Evolutionary conservation across 1,284 basidiomycete genomes (phyloP).

Genomic region (Erythrobasidium hasegawianum): DNA sequence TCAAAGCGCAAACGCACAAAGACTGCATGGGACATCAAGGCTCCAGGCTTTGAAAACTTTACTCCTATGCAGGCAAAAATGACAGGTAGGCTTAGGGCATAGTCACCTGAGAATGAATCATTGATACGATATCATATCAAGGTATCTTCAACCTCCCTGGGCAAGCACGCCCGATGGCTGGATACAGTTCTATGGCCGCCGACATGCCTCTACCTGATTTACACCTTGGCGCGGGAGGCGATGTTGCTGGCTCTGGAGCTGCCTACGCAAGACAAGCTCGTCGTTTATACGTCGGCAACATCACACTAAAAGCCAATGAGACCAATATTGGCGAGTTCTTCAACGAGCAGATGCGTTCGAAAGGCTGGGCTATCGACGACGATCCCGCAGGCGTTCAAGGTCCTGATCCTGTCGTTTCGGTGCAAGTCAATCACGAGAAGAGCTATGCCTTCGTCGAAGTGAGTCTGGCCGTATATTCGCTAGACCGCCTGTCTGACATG

Average conservation of each 20-base stretch:
- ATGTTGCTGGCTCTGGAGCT: constrained; percentile 39
- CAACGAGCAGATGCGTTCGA: constrained; percentile 88
- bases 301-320: constrained; percentile 87
- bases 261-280: constrained; percentile 76
- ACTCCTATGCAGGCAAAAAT: constrained; percentile 93
- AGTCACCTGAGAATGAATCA: no score
- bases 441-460: constrained; percentile 96
- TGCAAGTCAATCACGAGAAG: constrained; percentile 96
- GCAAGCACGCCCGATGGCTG: constrained; percentile 64
- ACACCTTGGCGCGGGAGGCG: constrained; percentile 30
- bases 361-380: constrained; percentile 53
- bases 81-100: constrained; percentile 61
- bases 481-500: no score
- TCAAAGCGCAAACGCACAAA: constrained; percentile 80
- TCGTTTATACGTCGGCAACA: constrained; percentile 90
- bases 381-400: constrained; percentile 64
- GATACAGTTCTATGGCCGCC: constrained; percentile 61
- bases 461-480: constrained; percentile 45
- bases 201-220: constrained; percentile 43
- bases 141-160: constrained; percentile 89
- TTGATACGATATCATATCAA: constrained; percentile 44
- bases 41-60: constrained; percentile 91
- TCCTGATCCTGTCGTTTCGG: constrained; percentile 83
- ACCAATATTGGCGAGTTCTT: constrained; percentile 85
- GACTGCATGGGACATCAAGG: constrained; percentile 92